These are phyloP conservation scores for Clarireedia homoeocarpa DNA, from an alignment of 2,329 filamentous ascomycete genomes.

Conservation along the genomic window DNA sequence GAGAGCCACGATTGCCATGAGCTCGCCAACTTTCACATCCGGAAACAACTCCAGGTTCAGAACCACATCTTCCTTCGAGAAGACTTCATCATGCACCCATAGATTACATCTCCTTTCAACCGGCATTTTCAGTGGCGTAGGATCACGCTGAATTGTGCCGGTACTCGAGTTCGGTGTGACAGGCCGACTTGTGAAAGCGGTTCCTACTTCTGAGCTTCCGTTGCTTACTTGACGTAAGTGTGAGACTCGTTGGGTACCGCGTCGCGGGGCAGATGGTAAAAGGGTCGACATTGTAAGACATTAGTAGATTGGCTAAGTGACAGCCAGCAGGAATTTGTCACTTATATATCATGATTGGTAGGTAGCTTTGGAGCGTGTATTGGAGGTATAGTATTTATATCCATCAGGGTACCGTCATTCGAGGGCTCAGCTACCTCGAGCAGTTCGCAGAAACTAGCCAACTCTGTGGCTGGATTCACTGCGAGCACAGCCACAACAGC, in stretches of 20 bases:
- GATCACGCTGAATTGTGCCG: conserved; percentile 20
- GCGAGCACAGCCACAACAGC: neutral
- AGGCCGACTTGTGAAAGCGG: conserved; percentile 18
- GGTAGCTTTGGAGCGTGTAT: neutral
- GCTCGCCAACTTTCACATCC: conserved; percentile 54
- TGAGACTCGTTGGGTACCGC: conserved; percentile 21
- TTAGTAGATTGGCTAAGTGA: conserved; percentile 12
- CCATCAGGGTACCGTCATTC: neutral
- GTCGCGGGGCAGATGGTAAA: conserved; percentile 19
- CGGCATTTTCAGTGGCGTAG: conserved; percentile 12
- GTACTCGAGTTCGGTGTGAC: conserved; percentile 20
- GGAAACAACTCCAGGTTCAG: conserved; percentile 68
- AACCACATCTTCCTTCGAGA: conserved; percentile 70
- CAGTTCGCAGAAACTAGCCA: neutral
- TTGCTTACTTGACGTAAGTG: conserved; percentile 29
- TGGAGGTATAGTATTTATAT: neutral
- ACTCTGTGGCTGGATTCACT: too few relatives aligned
- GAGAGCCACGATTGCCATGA: conserved; percentile 65
- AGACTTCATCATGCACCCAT: conserved; percentile 53
- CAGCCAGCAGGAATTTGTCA: neutral
- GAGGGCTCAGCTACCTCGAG: neutral
- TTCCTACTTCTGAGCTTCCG: conserved; percentile 20
- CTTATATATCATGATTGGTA: conserved; percentile 17
- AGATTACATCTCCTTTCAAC: conserved; percentile 27
- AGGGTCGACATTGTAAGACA: conserved; percentile 21